A percentile compares a stretch with the other conserved stretches of the same genome.
These are phyloP conservation scores for Asterionellopsis glacialis DNA, from an alignment of 108 stramenopile genomes.

Conservation along the genomic window DNA sequence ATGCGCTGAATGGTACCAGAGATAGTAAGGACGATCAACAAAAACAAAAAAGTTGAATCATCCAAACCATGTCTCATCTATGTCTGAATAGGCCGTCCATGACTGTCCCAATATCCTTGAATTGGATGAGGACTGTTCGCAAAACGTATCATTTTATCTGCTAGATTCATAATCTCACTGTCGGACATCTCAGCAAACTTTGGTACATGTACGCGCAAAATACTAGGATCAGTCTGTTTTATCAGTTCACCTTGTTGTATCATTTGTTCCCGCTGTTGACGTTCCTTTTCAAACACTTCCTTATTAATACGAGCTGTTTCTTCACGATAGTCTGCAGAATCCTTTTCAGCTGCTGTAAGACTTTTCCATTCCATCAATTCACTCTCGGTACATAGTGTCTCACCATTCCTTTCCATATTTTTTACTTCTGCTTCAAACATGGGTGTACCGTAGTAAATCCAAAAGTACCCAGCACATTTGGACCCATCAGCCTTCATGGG, in stretches of 20 bases:
- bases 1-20: too few relatives aligned
- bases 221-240: not conserved
- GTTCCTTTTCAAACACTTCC: constrained; percentile 23
- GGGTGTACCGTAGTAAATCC: constrained; percentile 42
- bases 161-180: constrained; percentile 20
- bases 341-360: constrained; percentile 8
- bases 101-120: constrained; percentile 36
- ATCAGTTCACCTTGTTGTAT: constrained; percentile 15
- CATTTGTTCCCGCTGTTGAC: constrained; percentile 19
- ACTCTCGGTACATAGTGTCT: constrained; percentile 11
- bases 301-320: constrained; percentile 16
- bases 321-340: constrained; percentile 20
- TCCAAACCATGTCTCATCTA: too few relatives aligned
- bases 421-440: constrained; percentile 20
- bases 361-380: constrained; percentile 16
- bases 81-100: constrained; percentile 21
- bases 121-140: constrained; percentile 35
- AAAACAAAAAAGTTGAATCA: too few relatives aligned
- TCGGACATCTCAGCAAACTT: constrained; percentile 22
- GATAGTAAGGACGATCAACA: too few relatives aligned
- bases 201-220: constrained; percentile 11
- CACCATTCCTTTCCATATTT: constrained; percentile 1
- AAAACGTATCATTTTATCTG: constrained; percentile 17
- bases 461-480: constrained; percentile 22
- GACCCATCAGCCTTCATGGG: constrained; percentile 23